Base-by-base conservation (phyloP, 1,284 basidiomycete genomes). In the Papiliotrema flavescens region DNA sequence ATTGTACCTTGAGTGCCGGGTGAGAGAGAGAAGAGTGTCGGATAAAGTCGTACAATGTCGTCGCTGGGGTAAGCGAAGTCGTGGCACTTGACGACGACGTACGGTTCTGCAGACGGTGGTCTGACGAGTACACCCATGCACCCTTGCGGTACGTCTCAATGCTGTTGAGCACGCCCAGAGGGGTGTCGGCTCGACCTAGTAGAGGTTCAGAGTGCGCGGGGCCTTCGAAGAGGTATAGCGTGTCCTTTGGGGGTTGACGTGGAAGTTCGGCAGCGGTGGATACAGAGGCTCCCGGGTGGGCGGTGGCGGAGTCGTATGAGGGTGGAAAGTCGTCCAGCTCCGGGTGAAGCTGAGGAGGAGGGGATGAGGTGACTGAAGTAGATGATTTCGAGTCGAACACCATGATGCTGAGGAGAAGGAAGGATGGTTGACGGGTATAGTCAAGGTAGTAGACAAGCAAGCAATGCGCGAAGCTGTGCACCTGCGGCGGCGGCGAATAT, bases 21-120 rank as follows among this genome's bases (percentile, higher is more conserved):
- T 59, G 55, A 3, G 22, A 32, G 35, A 67, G 61, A 0, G 73
- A 54, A 46, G 62, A 57, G 11, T 48, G 42, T 37, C 66, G 60
- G 36, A 75, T 40, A 32, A 63, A 74, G 57, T 75, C 65, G 56
- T 72, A 74, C 48, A 75, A 62, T 0, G 55, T 49, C 2, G 55
- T 47, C 15, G 71, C 71, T 73, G 51, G 1, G 15, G 36, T 15
- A 46, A 44, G 43, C 52, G 6, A 32, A 32, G 6, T 5, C 28
- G 28, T 11, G 28, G 11, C 11, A 32, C n/a, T 15, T 32, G 26
- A 20, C 17, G 28, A 28, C 3, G 19, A 64, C 68, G 54, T 49
- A 68, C 69, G 59, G 53, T 69, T 54, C 14, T 58, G 20, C 11
- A 74, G 55, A 22, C 56, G 52, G 2, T 47, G 49, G 54, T 74